Evolutionary conservation across 2,329 filamentous ascomycete species (phyloP), one percentile per base, ranked within the genome.

Genomic region (Neobulgaria alba): DNA sequence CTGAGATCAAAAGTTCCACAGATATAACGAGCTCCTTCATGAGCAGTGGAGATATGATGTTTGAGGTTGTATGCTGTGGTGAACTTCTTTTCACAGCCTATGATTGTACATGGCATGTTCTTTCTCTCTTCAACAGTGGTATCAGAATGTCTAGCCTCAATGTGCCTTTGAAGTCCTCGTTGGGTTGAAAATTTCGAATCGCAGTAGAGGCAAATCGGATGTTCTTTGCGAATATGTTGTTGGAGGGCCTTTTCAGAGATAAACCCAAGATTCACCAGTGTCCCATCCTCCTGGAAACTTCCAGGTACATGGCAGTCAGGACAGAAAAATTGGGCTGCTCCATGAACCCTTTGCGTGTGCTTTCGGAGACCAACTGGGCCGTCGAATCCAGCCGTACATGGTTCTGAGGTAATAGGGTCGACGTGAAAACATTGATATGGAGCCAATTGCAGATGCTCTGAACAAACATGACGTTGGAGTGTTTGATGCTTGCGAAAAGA

Each of bases 401-500:
- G 59, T 38, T 70, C 58, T 5, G 68, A 69, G 0, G 73, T 76
- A 4, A 60, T 58, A 15, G 65, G 58, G 47, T 78, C 66, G n/a
- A 71, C 50, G 42, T 81, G 69, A 1, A 69, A 67, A 60, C 90
- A 96, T 4, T 71, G 69, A 55, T 79, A 94, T 0, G 85, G 78
- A 33, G 81, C 77, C 44, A 82, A 63, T 19, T 80, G 69, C 29
- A 90, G 66, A 60, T 96, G 90, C 10, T 79, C 81, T 8, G 77
- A 75, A 39, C 81, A 77, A 48, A 95, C 75, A 59, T 96, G 90
- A 38, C 84, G 80, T 58, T 89, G 79, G 12, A 95, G 71, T 0
- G 88, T 93, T 50, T 87, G 79, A 58, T 87, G 82, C 63, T 95
- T 95, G 46, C 90, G 77, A 61, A 95, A 96, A 15, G 77, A 78